Evolutionary conservation across 2,329 filamentous ascomycete genomes (phyloP), one percentile per base, ranked within the genome.

Genomic region (Aureobasidium namibiae): DNA sequence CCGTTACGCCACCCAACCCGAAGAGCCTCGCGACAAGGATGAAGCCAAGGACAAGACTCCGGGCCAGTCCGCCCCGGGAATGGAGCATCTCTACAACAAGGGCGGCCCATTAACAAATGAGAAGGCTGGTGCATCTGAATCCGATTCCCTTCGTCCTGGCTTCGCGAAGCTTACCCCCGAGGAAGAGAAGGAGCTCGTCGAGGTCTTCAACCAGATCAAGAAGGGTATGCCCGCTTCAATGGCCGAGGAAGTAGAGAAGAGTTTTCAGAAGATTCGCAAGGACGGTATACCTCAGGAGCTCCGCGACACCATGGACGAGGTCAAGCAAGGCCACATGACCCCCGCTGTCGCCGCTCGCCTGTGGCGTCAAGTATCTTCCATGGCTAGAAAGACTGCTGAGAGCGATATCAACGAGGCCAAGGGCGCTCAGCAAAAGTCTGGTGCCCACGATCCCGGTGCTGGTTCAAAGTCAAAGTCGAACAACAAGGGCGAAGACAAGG

Each of bases 271-370:
- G 29, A 79, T 92, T 62, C 83, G 85, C 73, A 78, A 79, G 61
- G 79, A 85, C 42, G 90, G 90, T 10, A 82, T 90, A 16, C 89
- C 90, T 1, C 67, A 74, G 23, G 89, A 90, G 68, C 74, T 90
- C 18, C 80, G 82, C 58, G 80, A 86, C 63, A 79, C 87, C 56
- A 80, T 86, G 71, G 78, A 83, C 53, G 78, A 79, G 63, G 74
- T 76, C 67, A 74, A 70, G 70, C 79, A 76, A 33, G 76, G 76
- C 33, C 73, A 77, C 63, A 79, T 80, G 65, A 80, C 79, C 11
- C 82, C 83, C 8, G 81, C 86, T 41, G 83, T 84, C 69, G 82
- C 83, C 18, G 82, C 87, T 41, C 85, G 84, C 69, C 72, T 86
- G 58, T 78, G 82, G 65, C 76, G 79, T 31, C 73, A 86, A 62